Evolutionary conservation across 1,139 yeast genomes (phyloP).

Genomic region (Kodamaea fungicola): DNA sequence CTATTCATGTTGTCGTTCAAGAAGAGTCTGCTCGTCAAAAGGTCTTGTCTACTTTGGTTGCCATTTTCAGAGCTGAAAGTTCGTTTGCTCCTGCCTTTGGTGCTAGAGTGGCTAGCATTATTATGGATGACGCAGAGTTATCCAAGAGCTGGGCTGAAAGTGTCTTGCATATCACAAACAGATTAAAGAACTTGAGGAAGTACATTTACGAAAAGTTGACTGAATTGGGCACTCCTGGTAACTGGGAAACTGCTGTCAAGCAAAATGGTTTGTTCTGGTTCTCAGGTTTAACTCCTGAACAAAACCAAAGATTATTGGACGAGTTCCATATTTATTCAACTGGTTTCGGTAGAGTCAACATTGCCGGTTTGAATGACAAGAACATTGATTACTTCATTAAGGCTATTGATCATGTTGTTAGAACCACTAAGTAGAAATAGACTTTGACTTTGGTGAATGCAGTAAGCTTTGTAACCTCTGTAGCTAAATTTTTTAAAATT

Average conservation of each 20-base stretch:
- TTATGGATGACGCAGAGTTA: slow-evolving; percentile 23
- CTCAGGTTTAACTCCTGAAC: slow-evolving; percentile 35
- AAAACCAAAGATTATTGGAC: slow-evolving; percentile 26
- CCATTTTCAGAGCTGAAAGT: slow-evolving; percentile 34
- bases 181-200: slow-evolving; percentile 30
- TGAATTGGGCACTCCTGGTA: slow-evolving; percentile 39
- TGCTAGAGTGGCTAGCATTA: slow-evolving; percentile 35
- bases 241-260: slow-evolving; percentile 35
- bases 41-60: slow-evolving; percentile 25
- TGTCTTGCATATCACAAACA: slow-evolving; percentile 24
- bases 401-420: slow-evolving; percentile 38
- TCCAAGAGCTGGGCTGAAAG: slow-evolving; percentile 33
- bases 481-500: too few species aligned
- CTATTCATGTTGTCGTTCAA: slow-evolving; percentile 35
- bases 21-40: slow-evolving; percentile 18
- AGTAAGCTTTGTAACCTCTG: too few species aligned
- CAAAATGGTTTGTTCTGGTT: slow-evolving; percentile 46
- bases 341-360: slow-evolving; percentile 38
- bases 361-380: slow-evolving; percentile 39
- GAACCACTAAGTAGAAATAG: slow-evolving; percentile 12
- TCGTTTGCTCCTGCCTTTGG: slow-evolving; percentile 49
- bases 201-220: slow-evolving; percentile 25
- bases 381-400: slow-evolving; percentile 35
- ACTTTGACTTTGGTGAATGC: not conserved
- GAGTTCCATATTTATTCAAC: slow-evolving; percentile 39